Percentiles rank a stretch among this genome's conserved stretches.
These are phyloP conservation scores for Beauveria rudraprayagi DNA, from an alignment of 2,329 filamentous ascomycete genomes.

Conservation along the genomic window DNA sequence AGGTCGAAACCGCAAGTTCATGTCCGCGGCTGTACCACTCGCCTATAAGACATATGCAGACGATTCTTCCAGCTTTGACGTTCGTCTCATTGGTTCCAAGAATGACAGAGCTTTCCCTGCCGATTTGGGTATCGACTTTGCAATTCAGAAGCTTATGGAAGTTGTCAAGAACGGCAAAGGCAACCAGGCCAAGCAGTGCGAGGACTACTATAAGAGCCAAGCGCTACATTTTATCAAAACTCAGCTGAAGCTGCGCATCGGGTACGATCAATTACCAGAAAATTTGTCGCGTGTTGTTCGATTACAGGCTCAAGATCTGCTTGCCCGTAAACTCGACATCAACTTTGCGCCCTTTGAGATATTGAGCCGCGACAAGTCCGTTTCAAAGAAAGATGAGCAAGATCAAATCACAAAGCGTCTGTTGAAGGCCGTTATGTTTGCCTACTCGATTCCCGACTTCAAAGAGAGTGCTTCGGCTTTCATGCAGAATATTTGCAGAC, in stretches of 20 bases:
- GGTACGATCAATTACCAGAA: slow-evolving; percentile 79
- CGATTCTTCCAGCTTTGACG: slow-evolving; percentile 77
- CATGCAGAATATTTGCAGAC: slow-evolving; percentile 72
- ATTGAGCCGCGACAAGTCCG: slow-evolving; percentile 73
- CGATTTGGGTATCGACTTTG: slow-evolving; percentile 77
- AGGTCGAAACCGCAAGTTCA: slow-evolving; percentile 89
- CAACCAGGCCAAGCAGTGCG: slow-evolving; percentile 51
- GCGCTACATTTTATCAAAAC: slow-evolving; percentile 80
- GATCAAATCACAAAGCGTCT: slow-evolving; percentile 77
- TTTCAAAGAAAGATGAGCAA: slow-evolving; percentile 78
- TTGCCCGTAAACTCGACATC: slow-evolving; percentile 62
- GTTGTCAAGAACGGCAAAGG: slow-evolving; percentile 54
- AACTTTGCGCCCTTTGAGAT: slow-evolving; percentile 64
- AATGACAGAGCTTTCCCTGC: slow-evolving; percentile 82
- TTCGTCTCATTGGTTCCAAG: slow-evolving; percentile 82
- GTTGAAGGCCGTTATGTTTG: slow-evolving; percentile 81
- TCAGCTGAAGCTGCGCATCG: slow-evolving; percentile 85
- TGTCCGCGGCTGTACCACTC: slow-evolving; percentile 81
- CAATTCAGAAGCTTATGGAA: slow-evolving; percentile 82
- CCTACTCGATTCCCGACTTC: slow-evolving; percentile 73
- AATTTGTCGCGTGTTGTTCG: slow-evolving; percentile 79
- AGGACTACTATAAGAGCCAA: slow-evolving; percentile 87
- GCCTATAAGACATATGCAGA: slow-evolving; percentile 80
- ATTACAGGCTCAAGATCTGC: slow-evolving; percentile 80
- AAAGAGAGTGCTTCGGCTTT: slow-evolving; percentile 68